Conservation (phyloP, 441 rosid genomes). For the Brassica balearica region DNA sequence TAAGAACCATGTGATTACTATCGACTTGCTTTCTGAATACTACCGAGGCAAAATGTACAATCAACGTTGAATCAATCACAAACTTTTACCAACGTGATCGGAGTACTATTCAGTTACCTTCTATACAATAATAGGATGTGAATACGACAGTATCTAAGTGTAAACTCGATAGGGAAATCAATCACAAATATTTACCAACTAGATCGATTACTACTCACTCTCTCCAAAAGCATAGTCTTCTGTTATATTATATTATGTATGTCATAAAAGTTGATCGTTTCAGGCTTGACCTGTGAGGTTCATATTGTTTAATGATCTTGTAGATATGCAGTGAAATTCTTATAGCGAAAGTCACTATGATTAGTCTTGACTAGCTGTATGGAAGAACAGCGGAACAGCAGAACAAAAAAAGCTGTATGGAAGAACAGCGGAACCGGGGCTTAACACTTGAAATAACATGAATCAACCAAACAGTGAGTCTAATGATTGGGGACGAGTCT, state of each 20-base stretch:
- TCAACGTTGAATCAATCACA: conserved; percentile 11
- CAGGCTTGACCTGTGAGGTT: neutral
- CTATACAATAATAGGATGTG: conserved; percentile 7
- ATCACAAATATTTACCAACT: neutral
- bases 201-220: neutral
- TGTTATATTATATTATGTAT: neutral
- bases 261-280: neutral
- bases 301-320: neutral
- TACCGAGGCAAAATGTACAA: conserved; percentile 9
- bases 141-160: conserved; percentile 10
- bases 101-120: conserved; percentile 6
- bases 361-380: conserved; percentile 10
- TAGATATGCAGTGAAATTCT: neutral
- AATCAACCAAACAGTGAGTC: neutral
- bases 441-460: too few species aligned
- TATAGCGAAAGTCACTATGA: neutral
- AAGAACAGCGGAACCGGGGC: too few species aligned
- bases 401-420: too few species aligned
- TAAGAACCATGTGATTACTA: neutral
- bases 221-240: neutral
- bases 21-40: conserved; percentile 1
- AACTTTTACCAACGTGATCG: neutral
- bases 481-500: neutral
- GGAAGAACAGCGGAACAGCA: neutral
- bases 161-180: neutral